Percentiles rank a stretch among this genome's conserved stretches.
Conservation (phyloP, 1,284 basidiomycete genomes). For the Cutaneotrichosporon cutaneum region DNA sequence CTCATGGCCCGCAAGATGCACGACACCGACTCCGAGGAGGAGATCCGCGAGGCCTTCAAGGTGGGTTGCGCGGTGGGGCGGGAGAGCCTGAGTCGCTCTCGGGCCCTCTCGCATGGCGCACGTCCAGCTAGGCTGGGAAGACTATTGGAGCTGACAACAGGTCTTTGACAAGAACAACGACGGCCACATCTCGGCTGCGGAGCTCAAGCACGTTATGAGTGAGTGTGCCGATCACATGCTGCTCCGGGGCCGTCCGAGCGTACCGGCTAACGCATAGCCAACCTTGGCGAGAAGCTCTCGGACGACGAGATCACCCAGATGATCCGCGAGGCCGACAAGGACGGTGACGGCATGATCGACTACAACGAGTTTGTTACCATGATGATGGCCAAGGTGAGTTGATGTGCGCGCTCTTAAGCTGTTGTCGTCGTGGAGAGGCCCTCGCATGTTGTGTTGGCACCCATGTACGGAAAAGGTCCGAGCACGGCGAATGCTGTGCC, state of each 20-base stretch:
- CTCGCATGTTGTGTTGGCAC: neutral
- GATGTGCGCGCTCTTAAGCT: neutral
- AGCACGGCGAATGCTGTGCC: neutral
- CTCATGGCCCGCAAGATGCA: constrained; percentile 98
- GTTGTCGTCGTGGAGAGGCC: neutral
- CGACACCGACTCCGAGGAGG: constrained; percentile 77
- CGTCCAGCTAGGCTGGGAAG: neutral
- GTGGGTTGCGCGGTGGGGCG: constrained; percentile 22
- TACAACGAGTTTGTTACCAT: constrained; percentile 59
- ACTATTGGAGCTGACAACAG: constrained; percentile 22
- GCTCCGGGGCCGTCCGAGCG: neutral
- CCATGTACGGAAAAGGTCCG: neutral
- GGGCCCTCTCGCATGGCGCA: neutral
- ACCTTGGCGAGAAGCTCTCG: constrained; percentile 82
- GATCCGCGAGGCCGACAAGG: constrained; percentile 96
- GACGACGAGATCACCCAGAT: constrained; percentile 95
- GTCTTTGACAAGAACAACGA: constrained; percentile 68
- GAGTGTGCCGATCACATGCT: constrained; percentile 39
- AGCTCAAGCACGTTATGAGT: constrained; percentile 93
- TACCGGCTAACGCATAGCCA: constrained; percentile 37
- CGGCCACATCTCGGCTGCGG: constrained; percentile 62
- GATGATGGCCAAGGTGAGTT: constrained; percentile 52
- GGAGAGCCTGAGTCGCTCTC: neutral
- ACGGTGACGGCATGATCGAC: constrained; percentile 59
- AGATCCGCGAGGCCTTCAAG: constrained; percentile 67